Evolutionary conservation across 1,284 basidiomycete genomes (phyloP), one percentile per base, ranked within the genome.

Genomic region (Tilletia setariae): DNA sequence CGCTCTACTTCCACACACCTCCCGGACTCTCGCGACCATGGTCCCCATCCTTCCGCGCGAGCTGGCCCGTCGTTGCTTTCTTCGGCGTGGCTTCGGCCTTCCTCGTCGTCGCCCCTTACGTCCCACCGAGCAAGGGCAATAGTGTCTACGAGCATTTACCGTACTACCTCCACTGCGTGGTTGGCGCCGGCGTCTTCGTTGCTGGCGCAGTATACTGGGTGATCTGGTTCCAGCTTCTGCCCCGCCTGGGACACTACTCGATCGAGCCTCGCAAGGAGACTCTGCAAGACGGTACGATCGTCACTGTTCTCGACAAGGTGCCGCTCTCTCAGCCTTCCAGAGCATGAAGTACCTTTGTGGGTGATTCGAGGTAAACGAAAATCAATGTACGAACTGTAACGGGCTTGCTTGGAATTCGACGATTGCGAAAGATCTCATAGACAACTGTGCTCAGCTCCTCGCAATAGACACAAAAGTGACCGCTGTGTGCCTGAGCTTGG

Each of bases 81-180:
- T 89, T 87, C 84, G 79, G 88, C 1, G 86, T 84, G 9, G 86
- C 86, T 1, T 84, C 87, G 0, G 75, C 84, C 4, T 88, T 88
- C 82, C 80, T 89, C 47, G 80, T 89, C 6, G 74, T 88, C 30
- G 85, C 85, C 1, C 88, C 88, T 0, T 89, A 87, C 83, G 68
- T 89, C 2, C 85, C 76, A 25, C 88, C 88, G 2, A 80, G 85
- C 0, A 86, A 87, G 87, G 87, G 0, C 87, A 87, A 2, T 87
- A 87, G 6, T 76, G 88, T 44, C 87, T 87, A 88, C 68, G 86
- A 75, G 19, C 65, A 40, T 7, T 23, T 66, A 43, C 62, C 42
- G 23, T 63, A 53, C 65, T 44, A 64, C 72, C 69, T 74, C 25
- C 69, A 74, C 3, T 70, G 72, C 21, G 72, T 76, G 43, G 75